Evolutionary conservation across 2,329 filamentous ascomycete species (phyloP), one percentile per base, ranked within the genome.

Genomic region (Ceratocystis eucalypticola): DNA sequence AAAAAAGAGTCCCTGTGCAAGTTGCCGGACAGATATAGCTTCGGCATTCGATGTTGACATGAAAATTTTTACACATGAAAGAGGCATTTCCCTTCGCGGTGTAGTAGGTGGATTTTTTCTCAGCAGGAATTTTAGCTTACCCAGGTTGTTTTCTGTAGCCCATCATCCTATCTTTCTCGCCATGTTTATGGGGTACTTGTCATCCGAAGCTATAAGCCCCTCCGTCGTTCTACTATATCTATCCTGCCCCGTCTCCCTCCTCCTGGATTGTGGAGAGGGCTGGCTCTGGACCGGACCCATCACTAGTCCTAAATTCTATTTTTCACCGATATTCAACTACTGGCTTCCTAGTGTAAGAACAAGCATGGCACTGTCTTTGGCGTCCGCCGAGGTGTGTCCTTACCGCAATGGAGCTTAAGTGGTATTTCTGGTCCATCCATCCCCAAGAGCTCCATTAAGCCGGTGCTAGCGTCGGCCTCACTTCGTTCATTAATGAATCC

Each of bases 401-500:
- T 33, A 33, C 15, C 53, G 37, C 30, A 28, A 6, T 15, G 6
- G 53, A 15, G 22, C 22, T 17, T n/a, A 57, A 57, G 53, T 30
- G 5, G 12, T 6, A 28, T 57, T 33, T 12, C 22, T 12, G 7
- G 25, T 17, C 53, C 30, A 22, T 17, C 7, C 22, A 28, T 30
- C 53, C 53, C 53, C 25, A 30, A 22, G 10, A 33, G 53, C 22
- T 30, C 53, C 25, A 57, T 57, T 57, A 28, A 33, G 22, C 53
- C 53, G 53, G 53, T 57, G 53, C 53, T 57, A 57, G 53, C 53
- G 53, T 17, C 53, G 53, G 53, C 53, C 53, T 57, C 53, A 57
- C 53, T 57, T 57, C 53, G 53, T 57, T 57, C 22, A 57, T 20
- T 57, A 57, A 30, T 7, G 0, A 50, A 22, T 12, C 22, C 8